Evolutionary conservation across 106 monocot genomes (phyloP), one percentile per base, ranked within the genome.

Genomic region (Dendrobium nobile): DNA sequence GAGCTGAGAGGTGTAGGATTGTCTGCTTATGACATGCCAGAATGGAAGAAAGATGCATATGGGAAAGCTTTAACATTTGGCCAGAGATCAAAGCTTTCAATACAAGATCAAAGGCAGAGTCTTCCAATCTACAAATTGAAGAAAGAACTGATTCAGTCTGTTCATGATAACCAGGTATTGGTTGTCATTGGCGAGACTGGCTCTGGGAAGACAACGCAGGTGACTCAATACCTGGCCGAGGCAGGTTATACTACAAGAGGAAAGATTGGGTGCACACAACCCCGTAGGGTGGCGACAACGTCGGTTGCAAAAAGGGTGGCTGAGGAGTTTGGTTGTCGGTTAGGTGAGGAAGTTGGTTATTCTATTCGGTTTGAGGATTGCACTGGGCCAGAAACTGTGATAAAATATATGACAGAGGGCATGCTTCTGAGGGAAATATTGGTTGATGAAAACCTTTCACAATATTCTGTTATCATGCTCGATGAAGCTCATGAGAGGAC

Each of bases 401-500:
- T 96, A 26, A 96, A 96, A 78, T 96, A 96, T 74, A 93, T 96
- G 96, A 96, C 96, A 47, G 96, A 96, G 87, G 96, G 96, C 82
- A 96, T 96, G 96, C 89, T 96, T 77, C 84, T 96, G 19, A 88
- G 89, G 73, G 93, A 96, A 78, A 91, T 96, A 77, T 83, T 96
- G 81, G 85, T 96, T 33, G 96, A 96, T 84, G 96, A 96, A 27
- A 96, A 76, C 68, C 85, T 96, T 24, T 93, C 91, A 2, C 93
- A 96, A 88, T 96, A 96, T 75, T 96, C 96, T 37, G 93, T 96
- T 75, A 51, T 96, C 44, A 96, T 96, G 96, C 88, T 96, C 28
- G 96, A 96, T 85, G 96, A 96, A 82, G 96, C 96, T 79, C 96
- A 96, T 82, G 96, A 96, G 79, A 96, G 96, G 83, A 96, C 96